Evolutionary conservation across 2,329 filamentous ascomycete genomes (phyloP), one percentile per base, ranked within the genome.

Genomic region (Cadophora sp.): DNA sequence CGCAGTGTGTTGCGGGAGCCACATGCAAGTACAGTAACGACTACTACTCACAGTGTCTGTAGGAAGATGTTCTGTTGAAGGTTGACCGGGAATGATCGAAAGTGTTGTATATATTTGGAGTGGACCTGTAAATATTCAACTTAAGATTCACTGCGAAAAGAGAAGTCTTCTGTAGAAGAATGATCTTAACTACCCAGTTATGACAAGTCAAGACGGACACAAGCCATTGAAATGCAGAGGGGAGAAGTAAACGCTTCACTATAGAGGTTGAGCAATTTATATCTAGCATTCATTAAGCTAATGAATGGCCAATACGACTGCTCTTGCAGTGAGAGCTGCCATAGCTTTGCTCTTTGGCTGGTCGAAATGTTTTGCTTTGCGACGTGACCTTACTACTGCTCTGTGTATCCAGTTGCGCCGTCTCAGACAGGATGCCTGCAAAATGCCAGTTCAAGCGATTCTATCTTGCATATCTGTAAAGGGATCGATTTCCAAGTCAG

Each of bases 21-120:
- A 68, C 56, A 31, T 71, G 67, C 65, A 66, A 11, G 46, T 51
- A 43, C 22, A 56, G 50, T 6, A 64, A 24, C 26, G 56, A 59
- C 1, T 71, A 69, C 29, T 71, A 69, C 65, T 71, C 67, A 4
- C 67, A 69, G 60, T 71, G 69, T 27, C 27, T 71, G 63, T 71
- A 59, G 40, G 14, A 3, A 37, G 3, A 40, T 24, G 3, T 22
- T 48, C 40, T 43, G 14, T 43, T 43, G 14, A 43, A 19, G 19
- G 19, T 48, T 48, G 43, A 8, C 8, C 4, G n/a, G n/a, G n/a
- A 22, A 7, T 48, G 43, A 22, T 22, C 8, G n/a, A 6, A 22
- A 22, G 22, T 22, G 19, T 6, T 22, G 43, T 48, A 22, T n/a
- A 48, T n/a, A 48, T 48, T 48, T 5, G 19, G 19, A 2, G 4